Base-by-base conservation (phyloP, 108 stramenopile genomes). In the Nitzschia sp. region DNA sequence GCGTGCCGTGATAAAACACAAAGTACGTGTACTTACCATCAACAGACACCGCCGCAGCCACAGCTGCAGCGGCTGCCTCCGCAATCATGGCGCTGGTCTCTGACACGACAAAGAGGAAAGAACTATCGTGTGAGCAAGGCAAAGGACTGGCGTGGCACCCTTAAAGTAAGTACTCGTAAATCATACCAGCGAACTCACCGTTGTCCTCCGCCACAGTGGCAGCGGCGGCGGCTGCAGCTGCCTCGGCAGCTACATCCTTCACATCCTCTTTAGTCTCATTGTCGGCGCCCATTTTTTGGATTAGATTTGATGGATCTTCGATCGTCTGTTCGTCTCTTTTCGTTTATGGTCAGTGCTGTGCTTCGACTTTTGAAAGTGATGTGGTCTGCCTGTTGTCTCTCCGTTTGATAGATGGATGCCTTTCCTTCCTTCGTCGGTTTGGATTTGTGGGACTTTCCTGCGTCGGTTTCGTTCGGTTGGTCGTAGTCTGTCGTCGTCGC, bases 141-240 rank as follows among this genome's bases (percentile, higher is more conserved):
- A n/a, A n/a, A n/a, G n/a, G n/a, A n/a, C 29, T 58, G n/a, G n/a
- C n/a, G n/a, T n/a, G 5, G 60, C 41, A 41, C n/a, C 38, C 13
- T 61, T 19, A 41, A n/a, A 8, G 29, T 6, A 29, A 29, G 30
- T 5, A 31, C 30, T 41, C 13, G 38, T 41, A 11, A 41, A 6
- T 41, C 38, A 23, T 31, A n/a, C 17, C 2, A 32, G 32, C 15
- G 47, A 27, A 41, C 30, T 2, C 31, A 62, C 32, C 55, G 19
- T 57, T 47, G 32, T 60, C 61, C 25, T 67, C 53, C n/a, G 46
- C 73, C 21, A 61, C 53, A 30, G 54, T 57, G 11, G 74, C 66
- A 5, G 67, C 63, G 3, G 66, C 74, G 33, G 74, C 77, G 16
- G 71, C 76, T 11, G 63, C 63, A 2, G 76, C 63, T 30, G 63